A percentile compares a stretch with the other conserved stretches of the same genome.
These are phyloP conservation scores for Pinus tabuliformis DNA, from an alignment of 75 land plant genomes.

Conservation along the genomic window DNA sequence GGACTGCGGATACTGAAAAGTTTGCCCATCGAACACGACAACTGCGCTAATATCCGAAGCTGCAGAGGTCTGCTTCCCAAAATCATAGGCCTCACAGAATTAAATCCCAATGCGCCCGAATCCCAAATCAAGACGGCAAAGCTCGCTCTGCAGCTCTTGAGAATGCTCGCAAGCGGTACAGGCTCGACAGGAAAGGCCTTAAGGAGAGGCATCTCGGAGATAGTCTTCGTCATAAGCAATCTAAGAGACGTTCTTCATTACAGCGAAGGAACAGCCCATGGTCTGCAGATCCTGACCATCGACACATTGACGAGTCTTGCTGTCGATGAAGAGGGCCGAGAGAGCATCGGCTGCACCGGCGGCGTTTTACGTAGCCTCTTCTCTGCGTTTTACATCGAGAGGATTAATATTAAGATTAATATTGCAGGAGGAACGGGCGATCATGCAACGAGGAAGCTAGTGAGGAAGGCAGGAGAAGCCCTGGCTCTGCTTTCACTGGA, in stretches of 20 bases:
- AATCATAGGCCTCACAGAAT: slow-evolving; percentile 41
- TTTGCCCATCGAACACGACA: background rate
- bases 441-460: slow-evolving; percentile 14
- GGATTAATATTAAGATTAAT: background rate
- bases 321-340: slow-evolving; percentile 55
- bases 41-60: too few relatives aligned
- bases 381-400: slow-evolving; percentile 32
- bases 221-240: slow-evolving; percentile 71
- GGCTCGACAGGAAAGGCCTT: slow-evolving; percentile 58
- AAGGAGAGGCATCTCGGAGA: slow-evolving; percentile 60
- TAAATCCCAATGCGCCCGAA: slow-evolving; percentile 6
- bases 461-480: slow-evolving; percentile 68
- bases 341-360: slow-evolving; percentile 79
- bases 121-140: slow-evolving; percentile 50
- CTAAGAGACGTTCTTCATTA: slow-evolving; percentile 56
- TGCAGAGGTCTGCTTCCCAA: slow-evolving; percentile 8
- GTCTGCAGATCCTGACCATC: slow-evolving; percentile 47
- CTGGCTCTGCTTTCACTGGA: slow-evolving; percentile 64
- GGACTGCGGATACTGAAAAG: slow-evolving; percentile 24
- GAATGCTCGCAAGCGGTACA: slow-evolving; percentile 52
- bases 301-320: slow-evolving; percentile 75
- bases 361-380: slow-evolving; percentile 63
- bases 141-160: slow-evolving; percentile 55
- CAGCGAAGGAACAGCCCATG: slow-evolving; percentile 23
- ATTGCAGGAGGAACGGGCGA: background rate